Base-by-base conservation (phyloP, 352 stramenopile genomes). In the Phytophthora nicotianae region DNA sequence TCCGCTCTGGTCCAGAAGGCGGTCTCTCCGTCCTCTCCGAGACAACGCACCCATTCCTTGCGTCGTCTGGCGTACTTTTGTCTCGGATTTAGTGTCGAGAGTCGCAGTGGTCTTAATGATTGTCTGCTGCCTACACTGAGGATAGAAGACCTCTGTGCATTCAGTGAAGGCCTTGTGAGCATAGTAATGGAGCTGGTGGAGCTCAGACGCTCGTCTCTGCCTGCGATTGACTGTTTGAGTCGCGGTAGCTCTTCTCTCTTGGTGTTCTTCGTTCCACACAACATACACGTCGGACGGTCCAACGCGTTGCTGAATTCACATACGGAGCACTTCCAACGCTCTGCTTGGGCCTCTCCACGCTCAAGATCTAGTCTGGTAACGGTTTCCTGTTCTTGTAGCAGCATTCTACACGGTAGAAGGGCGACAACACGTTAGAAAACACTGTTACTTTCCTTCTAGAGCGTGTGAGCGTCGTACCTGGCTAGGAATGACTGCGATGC, bases 221-320 rank as follows among this genome's bases (percentile, higher is more conserved):
- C 59, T 65, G 56, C 68, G 2, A 77, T 64, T 0, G 69, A 77
- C n/a, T 62, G 68, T 20, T 77, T 77, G 7, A 74, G 41, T 4
- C 64, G 42, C 7, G 55, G 65, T 6, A 68, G 35, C 9, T 77
- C 64, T 7, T 74, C 64, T 47, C 59, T 20, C 42, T 70, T 70
- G 47, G 70, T 68, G 59, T 84, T 81, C 63, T 91, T 91, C 4
- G 84, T 93, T 50, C 81, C 84, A 51, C 84, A 93, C 3, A 93
- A 49, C 17, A 90, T 54, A 63, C 82, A 93, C 33, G 75, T 80
- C 23, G 45, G 60, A 20, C 83, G 83, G 35, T 90, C 82, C 45
- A 88, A 26, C 2, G 72, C 67, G 67, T 93, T 93, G 56, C 80
- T 88, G 58, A 93, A 93, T 14, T 93, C 84, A 37, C 84, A 93